Evolutionary conservation across 1,284 basidiomycete genomes (phyloP), one percentile per base, ranked within the genome.

Genomic region (Melampsora larici-populina): DNA sequence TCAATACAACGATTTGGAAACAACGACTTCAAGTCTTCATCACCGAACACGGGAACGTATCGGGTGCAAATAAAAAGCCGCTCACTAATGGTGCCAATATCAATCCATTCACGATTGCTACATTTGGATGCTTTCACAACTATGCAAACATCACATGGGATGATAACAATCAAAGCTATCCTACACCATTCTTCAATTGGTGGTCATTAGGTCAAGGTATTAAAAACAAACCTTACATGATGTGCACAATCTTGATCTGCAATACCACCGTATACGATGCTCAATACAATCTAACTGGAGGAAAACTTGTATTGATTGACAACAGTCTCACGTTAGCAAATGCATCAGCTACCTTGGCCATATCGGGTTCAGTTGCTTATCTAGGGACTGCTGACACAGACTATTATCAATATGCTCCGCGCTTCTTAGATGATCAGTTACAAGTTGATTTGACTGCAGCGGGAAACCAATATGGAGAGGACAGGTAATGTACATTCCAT

Each of bases 191-290:
- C 7, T 7, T 63, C 62, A 33, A 63, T 63, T 63, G 62, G 62
- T 24, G 62, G 3, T 21, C 5, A 5, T 63, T 7, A 7, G 62
- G 29, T 2, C 51, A 26, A 17, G 17, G 6, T 4, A 26, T 21
- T 33, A 4, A 17, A 17, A 17, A 63, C 17, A 18, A 63, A 26
- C 62, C 29, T 3, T 63, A 3, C 4, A 31, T 36, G 1, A 18
- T 64, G 33, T 64, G 62, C 62, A 6, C 29, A 36, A 36, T 64
- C 3, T 64, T 36, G 18, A 8, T 33, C 21, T 64, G 62, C 21
- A 64, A 64, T 29, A 64, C 62, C 26, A 64, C 62, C 21, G 17
- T 64, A 36, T 64, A 64, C 29, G 17, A 64, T 36, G 62, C 29
- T 29, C 29, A 64, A 18, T 64, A 64, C 17, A 31, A 7, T 21